Evolutionary conservation across 495 filamentous ascomycete genomes (phyloP), one percentile per base, ranked within the genome.

Genomic region (Neurospora sp.): DNA sequence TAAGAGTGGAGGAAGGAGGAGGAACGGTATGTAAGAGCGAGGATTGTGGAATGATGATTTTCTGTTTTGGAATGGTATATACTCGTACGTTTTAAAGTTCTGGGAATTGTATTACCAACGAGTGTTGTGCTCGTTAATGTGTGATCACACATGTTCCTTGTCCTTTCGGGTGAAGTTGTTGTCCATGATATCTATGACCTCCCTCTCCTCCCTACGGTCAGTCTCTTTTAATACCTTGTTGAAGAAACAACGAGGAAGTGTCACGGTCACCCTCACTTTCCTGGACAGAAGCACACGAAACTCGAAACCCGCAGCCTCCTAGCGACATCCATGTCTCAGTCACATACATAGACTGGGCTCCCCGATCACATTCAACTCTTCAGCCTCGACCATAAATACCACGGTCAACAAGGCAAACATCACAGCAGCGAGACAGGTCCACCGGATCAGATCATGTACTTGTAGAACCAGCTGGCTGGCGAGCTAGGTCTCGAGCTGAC

Each of bases 1-100:
- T 78, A 97, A 96, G 86, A 90, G 90, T 71, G 93, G 94, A 60
- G 95, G 94, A 39, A 90, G 90, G 83, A 91, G 92, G 77, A 89
- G 92, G 71, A 97, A 97, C 78, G 82, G 78, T 18, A 41, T 75
- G 46, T 77, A 40, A 69, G 18, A 70, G 16, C 4, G 16, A 7
- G n/a, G 18, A 20, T 11, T 46, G 42, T 1, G 18, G 42, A 16
- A 37, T 60, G 9, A 69, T 69, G 5, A 70, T 31, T n/a, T 35
- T 69, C 1, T 23, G 20, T 12, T 16, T 41, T 62, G 71, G n/a
- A 12, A 66, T 66, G 54, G 27, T 66, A 35, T 66, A 18, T 60
- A 27, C 20, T 66, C 27, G 54, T 35, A 9, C 14, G 12, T 16
- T 35, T 27, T 35, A 1, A 4, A 16, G 54, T 16, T 35, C 7